Percentiles rank a stretch among this genome's conserved stretches.
These are phyloP conservation scores for Pelargonium fulgidum DNA, from an alignment of 441 rosid species.

Conservation along the genomic window DNA sequence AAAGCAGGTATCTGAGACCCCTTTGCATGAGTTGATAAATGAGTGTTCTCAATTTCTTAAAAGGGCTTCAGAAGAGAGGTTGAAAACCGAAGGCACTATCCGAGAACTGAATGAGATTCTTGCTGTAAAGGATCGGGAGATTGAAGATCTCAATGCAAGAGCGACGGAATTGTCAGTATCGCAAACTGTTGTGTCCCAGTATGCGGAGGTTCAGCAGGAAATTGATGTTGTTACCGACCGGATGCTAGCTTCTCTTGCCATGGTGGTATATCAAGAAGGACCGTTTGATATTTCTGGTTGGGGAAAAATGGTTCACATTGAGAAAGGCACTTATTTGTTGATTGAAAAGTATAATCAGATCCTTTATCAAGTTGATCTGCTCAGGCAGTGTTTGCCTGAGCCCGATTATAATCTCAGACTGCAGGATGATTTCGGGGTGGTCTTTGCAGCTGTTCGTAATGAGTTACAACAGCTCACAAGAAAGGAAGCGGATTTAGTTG, in stretches of 20 bases:
- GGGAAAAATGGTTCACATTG: slow-evolving; percentile 51
- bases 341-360: slow-evolving; percentile 56
- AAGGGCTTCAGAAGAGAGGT: slow-evolving; percentile 36
- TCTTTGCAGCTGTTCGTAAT: slow-evolving; percentile 52
- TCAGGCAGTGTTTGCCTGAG: slow-evolving; percentile 58
- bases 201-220: slow-evolving; percentile 24
- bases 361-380: slow-evolving; percentile 56
- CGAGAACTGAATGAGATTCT: slow-evolving; percentile 37
- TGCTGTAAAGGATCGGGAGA: slow-evolving; percentile 44
- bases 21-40: slow-evolving; percentile 29
- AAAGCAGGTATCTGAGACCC: slow-evolving; percentile 17
- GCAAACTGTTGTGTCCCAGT: slow-evolving; percentile 13
- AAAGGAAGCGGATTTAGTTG: slow-evolving; percentile 46
- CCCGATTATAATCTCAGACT: slow-evolving; percentile 33
- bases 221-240: slow-evolving; percentile 50
- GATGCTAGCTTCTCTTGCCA: slow-evolving; percentile 50
- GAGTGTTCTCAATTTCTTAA: slow-evolving; percentile 44
- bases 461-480: slow-evolving; percentile 53
- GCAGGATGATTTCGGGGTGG: slow-evolving; percentile 49
- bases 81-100: slow-evolving; percentile 36
- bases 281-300: slow-evolving; percentile 45
- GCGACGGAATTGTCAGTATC: slow-evolving; percentile 36
- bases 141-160: slow-evolving; percentile 52
- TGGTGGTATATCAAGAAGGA: slow-evolving; percentile 53
- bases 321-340: slow-evolving; percentile 42